These are phyloP conservation scores for Capsicum chinense DNA, from an alignment of 257 asterid species.

Conservation along the genomic window DNA sequence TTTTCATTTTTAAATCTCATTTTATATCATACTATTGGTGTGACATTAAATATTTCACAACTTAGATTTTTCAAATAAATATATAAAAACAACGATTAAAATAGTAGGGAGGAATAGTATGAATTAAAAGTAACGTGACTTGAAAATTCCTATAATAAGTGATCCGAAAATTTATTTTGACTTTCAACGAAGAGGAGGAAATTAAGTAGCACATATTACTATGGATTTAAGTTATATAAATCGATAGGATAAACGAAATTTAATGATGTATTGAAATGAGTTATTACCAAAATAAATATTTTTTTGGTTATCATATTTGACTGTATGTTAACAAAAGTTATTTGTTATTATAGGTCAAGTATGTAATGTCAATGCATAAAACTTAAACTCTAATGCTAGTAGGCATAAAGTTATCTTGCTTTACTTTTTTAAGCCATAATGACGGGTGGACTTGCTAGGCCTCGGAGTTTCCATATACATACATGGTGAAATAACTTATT, in stretches of 20 bases:
- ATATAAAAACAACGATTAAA: too few relatives aligned
- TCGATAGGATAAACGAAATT: too few relatives aligned
- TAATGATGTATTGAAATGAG: not conserved
- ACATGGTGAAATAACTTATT: too few relatives aligned
- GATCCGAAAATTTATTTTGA: too few relatives aligned
- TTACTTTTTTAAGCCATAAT: not conserved
- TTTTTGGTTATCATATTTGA: not conserved
- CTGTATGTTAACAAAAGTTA: too few relatives aligned
- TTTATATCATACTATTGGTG: not conserved
- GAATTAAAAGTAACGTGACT: not conserved
- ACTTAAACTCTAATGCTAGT: not conserved
- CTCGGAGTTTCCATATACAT: too few relatives aligned
- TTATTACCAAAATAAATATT: not conserved
- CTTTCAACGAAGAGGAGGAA: too few relatives aligned
- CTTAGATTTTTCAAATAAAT: not conserved
- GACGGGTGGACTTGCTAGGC: not conserved
- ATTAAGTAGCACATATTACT: too few relatives aligned
- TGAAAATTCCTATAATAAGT: too few relatives aligned
- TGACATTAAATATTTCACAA: not conserved
- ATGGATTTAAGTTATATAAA: too few relatives aligned
- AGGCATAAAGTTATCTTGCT: not conserved
- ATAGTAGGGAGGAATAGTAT: not conserved
- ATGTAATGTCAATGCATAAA: not conserved
- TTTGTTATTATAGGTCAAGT: not conserved
- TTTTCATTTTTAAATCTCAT: not conserved